Evolutionary conservation across 768 basidiomycete species (phyloP), one percentile per base, ranked within the genome.

Genomic region (Suillus fuscotomentosus): DNA sequence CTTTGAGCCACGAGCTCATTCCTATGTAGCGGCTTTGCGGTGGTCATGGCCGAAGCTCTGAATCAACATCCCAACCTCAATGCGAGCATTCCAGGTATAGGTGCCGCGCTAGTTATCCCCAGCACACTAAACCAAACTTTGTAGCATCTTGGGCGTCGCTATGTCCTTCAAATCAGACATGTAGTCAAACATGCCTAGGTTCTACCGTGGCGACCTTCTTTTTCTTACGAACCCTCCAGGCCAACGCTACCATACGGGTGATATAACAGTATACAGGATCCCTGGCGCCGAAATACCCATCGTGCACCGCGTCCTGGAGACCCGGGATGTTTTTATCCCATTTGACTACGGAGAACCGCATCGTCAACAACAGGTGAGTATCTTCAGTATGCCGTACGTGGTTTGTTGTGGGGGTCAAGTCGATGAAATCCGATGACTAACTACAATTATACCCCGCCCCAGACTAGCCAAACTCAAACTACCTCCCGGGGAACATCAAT

Each of bases 211-310:
- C n/a, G 97, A 99, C 77, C 86, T 99, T 39, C 85, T 99, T 47
- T 97, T 99, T 84, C 83, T 99, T 27, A 93, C 91, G 0, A 97
- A 98, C 76, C 93, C 93, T 1, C 70, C 84, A 0, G 79, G 82
- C 61, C 80, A 88, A 67, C 85, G 84, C 36, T 97, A 97, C 70
- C 80, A 88, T 54, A 91, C 91, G 10, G 97, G 97, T 22, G 97
- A 99, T 73, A 99, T 99, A 68, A 97, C 95, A 0, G 97, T 99
- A 3, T 99, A 99, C 86, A 96, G 94, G 79, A 83, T 95, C 54
- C 95, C 96, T 5, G 92, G 95, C 43, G 90, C 87, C 10, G 89
- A 92, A 15, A 95, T 99, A 60, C 97, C 97, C 4, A 99, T 99
- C 70, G 96, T 99, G 3, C 97, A 99, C 74, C 87, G 97, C 38